phyloP scores from a whole-genome alignment of 805 yeast genomes.

The Nakazawaea pomicola region DNA sequence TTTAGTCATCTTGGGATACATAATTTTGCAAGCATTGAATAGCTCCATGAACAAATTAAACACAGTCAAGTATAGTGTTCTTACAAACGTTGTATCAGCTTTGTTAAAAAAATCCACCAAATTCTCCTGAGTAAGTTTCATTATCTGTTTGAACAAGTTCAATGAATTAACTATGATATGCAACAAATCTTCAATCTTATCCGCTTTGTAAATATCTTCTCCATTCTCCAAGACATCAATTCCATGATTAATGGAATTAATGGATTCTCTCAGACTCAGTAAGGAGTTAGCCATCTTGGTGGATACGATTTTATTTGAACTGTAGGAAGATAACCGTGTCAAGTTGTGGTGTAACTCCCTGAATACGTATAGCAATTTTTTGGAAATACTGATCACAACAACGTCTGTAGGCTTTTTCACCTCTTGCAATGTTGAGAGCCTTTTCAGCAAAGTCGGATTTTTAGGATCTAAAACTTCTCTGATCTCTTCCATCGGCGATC shows the following conservation, averaged over 20 bases:
- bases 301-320: conserved; percentile 49
- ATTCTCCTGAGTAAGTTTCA: conserved; percentile 42
- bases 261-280: conserved; percentile 47
- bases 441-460: conserved; percentile 59
- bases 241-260: conserved; percentile 52
- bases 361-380: conserved; percentile 57
- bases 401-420: conserved; percentile 12
- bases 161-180: conserved; percentile 30
- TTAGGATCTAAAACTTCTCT: conserved; percentile 39
- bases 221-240: conserved; percentile 48
- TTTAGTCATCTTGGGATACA: conserved; percentile 24
- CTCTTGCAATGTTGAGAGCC: conserved; percentile 63
- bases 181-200: conserved; percentile 26
- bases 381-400: conserved; percentile 36
- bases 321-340: conserved; percentile 51
- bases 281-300: conserved; percentile 48
- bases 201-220: conserved; percentile 23
- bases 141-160: conserved; percentile 46
- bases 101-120: conserved; percentile 44
- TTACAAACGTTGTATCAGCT: conserved; percentile 58
- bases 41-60: conserved; percentile 64
- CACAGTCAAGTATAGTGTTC: conserved; percentile 57
- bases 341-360: conserved; percentile 61
- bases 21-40: conserved; percentile 54
- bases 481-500: conserved; percentile 4